Evolutionary conservation across 257 asterid genomes (phyloP).

Genomic region (Plantago elongata): DNA sequence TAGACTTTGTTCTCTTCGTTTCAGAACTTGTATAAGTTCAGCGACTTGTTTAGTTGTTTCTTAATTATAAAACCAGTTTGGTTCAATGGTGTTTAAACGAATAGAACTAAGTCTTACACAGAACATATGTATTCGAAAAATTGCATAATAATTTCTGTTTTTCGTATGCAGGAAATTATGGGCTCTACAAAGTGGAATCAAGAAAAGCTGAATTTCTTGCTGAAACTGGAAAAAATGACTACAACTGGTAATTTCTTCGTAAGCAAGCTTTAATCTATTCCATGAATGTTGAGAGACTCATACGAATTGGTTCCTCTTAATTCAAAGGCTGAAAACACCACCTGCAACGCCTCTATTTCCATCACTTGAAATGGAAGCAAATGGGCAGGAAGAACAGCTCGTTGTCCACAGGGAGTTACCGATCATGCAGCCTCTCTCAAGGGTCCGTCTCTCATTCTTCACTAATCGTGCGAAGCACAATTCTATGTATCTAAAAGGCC

Average conservation of each 20-base stretch:
- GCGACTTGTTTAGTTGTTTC: too few species aligned
- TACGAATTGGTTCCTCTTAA: neutral
- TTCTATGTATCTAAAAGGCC: too few species aligned
- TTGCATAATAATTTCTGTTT: neutral
- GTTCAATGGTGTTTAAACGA: too few species aligned
- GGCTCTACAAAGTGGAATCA: conserved; percentile 42
- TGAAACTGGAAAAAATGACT: conserved; percentile 59
- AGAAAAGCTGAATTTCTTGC: conserved; percentile 30
- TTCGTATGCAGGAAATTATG: conserved; percentile 42
- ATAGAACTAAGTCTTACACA: too few species aligned
- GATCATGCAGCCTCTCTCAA: conserved; percentile 54
- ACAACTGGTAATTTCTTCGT: conserved; percentile 48
- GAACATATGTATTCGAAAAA: neutral
- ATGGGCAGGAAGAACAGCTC: conserved; percentile 37
- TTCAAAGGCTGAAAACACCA: conserved; percentile 72
- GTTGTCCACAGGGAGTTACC: conserved; percentile 53
- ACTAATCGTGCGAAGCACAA: neutral
- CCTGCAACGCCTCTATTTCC: conserved; percentile 87
- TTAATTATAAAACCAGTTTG: too few species aligned
- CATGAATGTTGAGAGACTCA: neutral
- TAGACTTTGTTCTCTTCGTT: too few species aligned
- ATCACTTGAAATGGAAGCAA: conserved; percentile 77
- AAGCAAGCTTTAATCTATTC: neutral
- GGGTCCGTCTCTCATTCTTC: conserved; percentile 35
- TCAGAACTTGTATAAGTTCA: too few species aligned